These are phyloP conservation scores for Tuber borchii DNA, from an alignment of 495 filamentous ascomycete genomes.

Conservation along the genomic window DNA sequence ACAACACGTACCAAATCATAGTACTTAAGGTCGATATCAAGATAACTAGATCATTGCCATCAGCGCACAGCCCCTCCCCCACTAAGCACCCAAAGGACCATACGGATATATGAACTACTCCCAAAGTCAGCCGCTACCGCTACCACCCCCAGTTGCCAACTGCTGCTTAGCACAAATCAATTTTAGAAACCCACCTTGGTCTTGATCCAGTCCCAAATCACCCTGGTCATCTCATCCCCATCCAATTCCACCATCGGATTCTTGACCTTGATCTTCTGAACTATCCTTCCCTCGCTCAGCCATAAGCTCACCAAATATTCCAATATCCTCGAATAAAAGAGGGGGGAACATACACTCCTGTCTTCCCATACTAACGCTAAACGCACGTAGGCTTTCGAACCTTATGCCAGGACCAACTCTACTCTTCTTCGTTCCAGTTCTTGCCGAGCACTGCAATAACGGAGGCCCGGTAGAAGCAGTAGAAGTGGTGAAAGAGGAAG, in stretches of 20 bases:
- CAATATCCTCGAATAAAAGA: slow-evolving; percentile 1
- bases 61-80: slow-evolving; percentile 9
- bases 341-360: slow-evolving; percentile 5
- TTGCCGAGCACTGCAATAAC: background rate
- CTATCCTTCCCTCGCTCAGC: slow-evolving; percentile 13
- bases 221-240: slow-evolving; percentile 98
- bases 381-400: background rate
- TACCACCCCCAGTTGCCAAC: background rate
- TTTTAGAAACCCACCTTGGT: slow-evolving; percentile 57
- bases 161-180: slow-evolving; percentile 7
- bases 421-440: background rate
- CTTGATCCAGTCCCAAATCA: slow-evolving; percentile 98
- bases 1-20: slow-evolving; percentile 66
- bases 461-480: background rate
- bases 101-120: slow-evolving; percentile 77
- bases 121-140: background rate
- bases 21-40: slow-evolving; percentile 97
- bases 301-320: background rate
- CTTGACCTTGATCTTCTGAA: slow-evolving; percentile 86
- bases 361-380: background rate
- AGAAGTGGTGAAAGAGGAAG: background rate
- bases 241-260: slow-evolving; percentile 92
- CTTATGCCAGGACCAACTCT: background rate
- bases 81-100: slow-evolving; percentile 38
- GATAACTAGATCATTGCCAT: slow-evolving; percentile 52